Percentiles rank a stretch among this genome's conserved stretches.
Conservation (phyloP, 345 rosid species). For the Gossypium ekmanianum region DNA sequence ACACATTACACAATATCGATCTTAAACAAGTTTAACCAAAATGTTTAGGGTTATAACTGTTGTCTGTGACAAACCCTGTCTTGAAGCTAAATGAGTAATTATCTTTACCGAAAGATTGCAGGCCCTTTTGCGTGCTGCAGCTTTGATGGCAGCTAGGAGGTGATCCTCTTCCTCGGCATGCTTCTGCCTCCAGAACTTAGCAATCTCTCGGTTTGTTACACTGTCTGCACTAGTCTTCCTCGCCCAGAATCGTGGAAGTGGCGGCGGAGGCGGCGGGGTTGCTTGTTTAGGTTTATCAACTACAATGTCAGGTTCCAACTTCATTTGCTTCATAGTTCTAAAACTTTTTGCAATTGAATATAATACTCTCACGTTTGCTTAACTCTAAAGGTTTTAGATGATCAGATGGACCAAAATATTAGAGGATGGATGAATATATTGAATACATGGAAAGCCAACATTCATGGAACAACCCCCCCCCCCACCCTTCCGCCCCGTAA, state of each 20-base stretch:
- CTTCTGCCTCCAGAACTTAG: constrained; percentile 75
- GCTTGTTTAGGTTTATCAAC: constrained; percentile 23
- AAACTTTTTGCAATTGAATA: not conserved
- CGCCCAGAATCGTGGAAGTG: constrained; percentile 39
- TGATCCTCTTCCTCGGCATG: constrained; percentile 73
- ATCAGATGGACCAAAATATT: not conserved
- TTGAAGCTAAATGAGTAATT: constrained; percentile 12
- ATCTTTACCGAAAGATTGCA: constrained; percentile 61
- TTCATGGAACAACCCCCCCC: not conserved
- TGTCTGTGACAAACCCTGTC: not conserved
- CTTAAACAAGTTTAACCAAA: not conserved
- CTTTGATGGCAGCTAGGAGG: constrained; percentile 85
- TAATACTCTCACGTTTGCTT: not conserved
- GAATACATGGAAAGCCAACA: not conserved
- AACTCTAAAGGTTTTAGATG: not conserved
- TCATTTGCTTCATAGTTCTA: constrained; percentile 41
- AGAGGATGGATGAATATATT: not conserved
- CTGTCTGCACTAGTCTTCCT: constrained; percentile 37
- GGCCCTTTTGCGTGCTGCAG: constrained; percentile 78
- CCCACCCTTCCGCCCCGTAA: not conserved
- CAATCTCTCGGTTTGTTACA: constrained; percentile 74
- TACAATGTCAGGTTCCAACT: constrained; percentile 25
- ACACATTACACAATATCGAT: constrained; percentile 29
- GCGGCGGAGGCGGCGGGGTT: constrained; percentile 41
- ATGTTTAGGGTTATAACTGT: not conserved